These are phyloP conservation scores for Oryza australiensis DNA, from an alignment of 176 grass and related monocot genomes.

Conservation along the genomic window DNA sequence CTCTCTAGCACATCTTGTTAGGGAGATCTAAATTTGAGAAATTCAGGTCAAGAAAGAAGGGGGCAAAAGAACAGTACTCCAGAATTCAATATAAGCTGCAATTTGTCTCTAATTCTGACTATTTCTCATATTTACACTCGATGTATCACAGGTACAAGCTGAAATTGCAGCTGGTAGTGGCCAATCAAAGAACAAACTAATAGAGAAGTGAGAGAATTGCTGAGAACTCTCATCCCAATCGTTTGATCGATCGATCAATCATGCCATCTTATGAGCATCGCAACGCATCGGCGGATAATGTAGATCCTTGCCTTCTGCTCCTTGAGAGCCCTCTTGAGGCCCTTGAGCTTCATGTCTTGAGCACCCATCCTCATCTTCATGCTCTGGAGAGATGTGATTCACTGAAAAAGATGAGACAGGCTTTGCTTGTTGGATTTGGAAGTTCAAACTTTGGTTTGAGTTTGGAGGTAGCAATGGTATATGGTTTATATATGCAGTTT, in stretches of 20 bases:
- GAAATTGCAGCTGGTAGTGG: constrained; percentile 25
- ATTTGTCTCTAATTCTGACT: constrained; percentile 21
- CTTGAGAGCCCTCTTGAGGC: constrained; percentile 58
- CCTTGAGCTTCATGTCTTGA: constrained; percentile 46
- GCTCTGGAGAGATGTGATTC: constrained; percentile 5
- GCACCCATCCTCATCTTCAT: constrained; percentile 39
- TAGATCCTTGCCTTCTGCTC: constrained; percentile 63
- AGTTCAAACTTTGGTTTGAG: neutral
- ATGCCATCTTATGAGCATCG: constrained; percentile 59
- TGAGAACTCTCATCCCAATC: neutral
- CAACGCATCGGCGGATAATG: constrained; percentile 59
- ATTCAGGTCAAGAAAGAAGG: neutral
- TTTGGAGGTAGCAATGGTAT: neutral
- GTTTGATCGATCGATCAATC: constrained; percentile 40
- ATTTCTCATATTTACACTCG: neutral
- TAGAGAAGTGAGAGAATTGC: neutral
- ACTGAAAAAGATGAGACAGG: neutral
- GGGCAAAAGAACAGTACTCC: neutral
- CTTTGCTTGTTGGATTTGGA: neutral
- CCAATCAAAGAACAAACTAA: neutral
- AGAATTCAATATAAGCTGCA: constrained; percentile 1
- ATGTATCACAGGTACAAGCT: constrained; percentile 20
- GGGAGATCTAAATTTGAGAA: neutral
- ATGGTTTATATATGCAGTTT: constrained; percentile 42
- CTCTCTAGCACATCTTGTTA: neutral